Evolutionary conservation across 2,329 filamentous ascomycete species (phyloP).

Genomic region (Cercospora zeina): DNA sequence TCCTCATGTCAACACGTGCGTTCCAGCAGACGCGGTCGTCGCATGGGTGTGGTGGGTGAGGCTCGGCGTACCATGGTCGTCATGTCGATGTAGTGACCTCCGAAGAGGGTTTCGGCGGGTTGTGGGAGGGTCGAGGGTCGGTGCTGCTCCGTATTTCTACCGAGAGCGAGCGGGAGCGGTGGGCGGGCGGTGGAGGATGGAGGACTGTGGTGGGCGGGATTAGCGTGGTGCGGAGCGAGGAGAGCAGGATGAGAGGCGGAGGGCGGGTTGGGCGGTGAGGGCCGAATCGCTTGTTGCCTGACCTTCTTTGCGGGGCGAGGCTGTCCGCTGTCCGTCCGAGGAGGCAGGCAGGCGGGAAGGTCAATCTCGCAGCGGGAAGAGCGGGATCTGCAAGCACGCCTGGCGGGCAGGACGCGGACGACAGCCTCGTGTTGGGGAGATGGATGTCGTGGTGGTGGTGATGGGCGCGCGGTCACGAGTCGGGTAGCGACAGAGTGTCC

Average conservation of each 20-base stretch:
- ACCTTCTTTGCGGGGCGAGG: slow-evolving; percentile 13
- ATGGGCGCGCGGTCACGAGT: not conserved
- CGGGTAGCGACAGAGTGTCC: not conserved
- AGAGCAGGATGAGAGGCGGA: not conserved
- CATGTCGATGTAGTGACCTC: slow-evolving; percentile 49
- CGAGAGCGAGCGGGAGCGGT: slow-evolving; percentile 26
- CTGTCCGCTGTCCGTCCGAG: not conserved
- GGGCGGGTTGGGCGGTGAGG: slow-evolving; percentile 12
- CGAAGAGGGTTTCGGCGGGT: slow-evolving; percentile 26
- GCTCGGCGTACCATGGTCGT: slow-evolving; percentile 62
- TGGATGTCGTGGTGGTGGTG: not conserved
- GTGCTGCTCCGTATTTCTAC: slow-evolving; percentile 35
- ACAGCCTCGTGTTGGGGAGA: slow-evolving; percentile 1
- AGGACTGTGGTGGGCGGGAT: not conserved
- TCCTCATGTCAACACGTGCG: slow-evolving; percentile 40
- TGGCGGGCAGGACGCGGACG: not conserved
- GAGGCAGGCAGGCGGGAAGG: slow-evolving; percentile 5
- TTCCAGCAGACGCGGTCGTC: slow-evolving; percentile 28
- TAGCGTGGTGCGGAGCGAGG: not conserved
- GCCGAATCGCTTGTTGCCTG: slow-evolving; percentile 12
- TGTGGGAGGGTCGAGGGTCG: slow-evolving; percentile 19
- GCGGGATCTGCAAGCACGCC: not conserved
- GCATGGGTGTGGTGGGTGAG: slow-evolving; percentile 25
- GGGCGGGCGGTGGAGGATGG: not conserved
- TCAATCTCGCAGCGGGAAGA: slow-evolving; percentile 12